Evolutionary conservation across 2,329 filamentous ascomycete genomes (phyloP), one percentile per base, ranked within the genome.

Genomic region (Sarocladiaceae sp.): DNA sequence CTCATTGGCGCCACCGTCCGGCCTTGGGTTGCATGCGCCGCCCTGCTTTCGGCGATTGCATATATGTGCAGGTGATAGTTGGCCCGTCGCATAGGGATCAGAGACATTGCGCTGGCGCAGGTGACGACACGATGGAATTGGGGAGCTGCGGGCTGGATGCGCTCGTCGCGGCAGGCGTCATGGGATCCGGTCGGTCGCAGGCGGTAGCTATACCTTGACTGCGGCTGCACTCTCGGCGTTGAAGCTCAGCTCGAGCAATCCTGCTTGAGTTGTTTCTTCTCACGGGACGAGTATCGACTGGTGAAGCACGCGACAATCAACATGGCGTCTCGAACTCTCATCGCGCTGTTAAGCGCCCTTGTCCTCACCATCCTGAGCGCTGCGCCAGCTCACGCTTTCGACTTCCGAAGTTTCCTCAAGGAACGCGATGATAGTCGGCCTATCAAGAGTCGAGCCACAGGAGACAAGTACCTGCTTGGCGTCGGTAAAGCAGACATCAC

Each of bases 401-500:
- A 29, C n/a, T 10, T 41, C 7, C 23, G 24, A 41, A 15, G 29
- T 15, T 29, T 41, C 15, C 23, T 27, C 19, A 27, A 15, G 26
- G 21, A 13, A 15, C n/a, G 20, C 15, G 3, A 41, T 29, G 37
- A 27, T 3, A 29, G 29, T n/a, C 23, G 29, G 23, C 37, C 37
- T 15, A 21, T 41, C 7, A 27, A 29, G 12, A 33, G 18, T n/a
- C 42, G 42, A 5, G 40, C 40, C 15, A 23, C 45, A 20, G 55
- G 61, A 19, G 59, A 63, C 45, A 58, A 56, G 47, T 78, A 77
- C 48, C 64, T 78, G 26, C 56, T 79, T 35, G 76, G 75, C 15
- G 73, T 75, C 2, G 75, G 75, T 37, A 78, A 78, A 58, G 74
- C 70, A 5, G 76, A 80, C 52, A 76, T 79, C 52, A 80, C 76